Base-by-base conservation (phyloP, 2,329 filamentous ascomycete species). In the Fusarium sp. region DNA sequence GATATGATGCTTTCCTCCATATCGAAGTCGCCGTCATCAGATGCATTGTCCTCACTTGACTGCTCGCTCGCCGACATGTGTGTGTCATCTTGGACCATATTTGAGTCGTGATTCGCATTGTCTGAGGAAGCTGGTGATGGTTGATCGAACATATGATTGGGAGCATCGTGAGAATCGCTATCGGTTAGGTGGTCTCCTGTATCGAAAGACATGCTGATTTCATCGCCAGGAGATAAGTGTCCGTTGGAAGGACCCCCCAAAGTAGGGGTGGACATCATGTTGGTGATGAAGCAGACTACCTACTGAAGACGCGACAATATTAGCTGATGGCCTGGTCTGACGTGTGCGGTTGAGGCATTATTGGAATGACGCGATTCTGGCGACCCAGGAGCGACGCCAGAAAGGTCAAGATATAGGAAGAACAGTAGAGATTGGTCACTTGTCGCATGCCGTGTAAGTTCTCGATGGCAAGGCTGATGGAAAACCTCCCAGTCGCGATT, bases 1-100 rank as follows among this genome's bases (percentile, higher is more conserved):
- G 80, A 81, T 55, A 73, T 72, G 20, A 83, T 81, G 69, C 86
- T 89, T 66, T 88, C 87, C 68, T 88, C 90, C 80, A 91, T 89
- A 77, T 93, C 92, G 76, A 92, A 97, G 79, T 97, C 93, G 70
- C 81, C 90, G 79, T 92, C 89, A 63, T 90, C 89, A 7, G 87
- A 89, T 65, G 82, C 87, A 76, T 89, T 85, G 66, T 87, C 84
- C 25, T 83, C 80, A 43, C 83, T 85, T 2, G 85, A 83, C 42
- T 82, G 82, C 60, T 85, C 82, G 42, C 80, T 80, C 58, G 84
- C 83, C n/a, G 84, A 82, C 61, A 80, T 79, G 49, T 79, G 79
- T 59, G 77, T 72, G 48, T 81, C 81, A 55, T 81, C 77, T 55
- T 80, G 78, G 66, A 77, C 71, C 69, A 82, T 77, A 75, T 81